Conservation (phyloP, 163 green algal species). For the Chlorella variabilis region DNA sequence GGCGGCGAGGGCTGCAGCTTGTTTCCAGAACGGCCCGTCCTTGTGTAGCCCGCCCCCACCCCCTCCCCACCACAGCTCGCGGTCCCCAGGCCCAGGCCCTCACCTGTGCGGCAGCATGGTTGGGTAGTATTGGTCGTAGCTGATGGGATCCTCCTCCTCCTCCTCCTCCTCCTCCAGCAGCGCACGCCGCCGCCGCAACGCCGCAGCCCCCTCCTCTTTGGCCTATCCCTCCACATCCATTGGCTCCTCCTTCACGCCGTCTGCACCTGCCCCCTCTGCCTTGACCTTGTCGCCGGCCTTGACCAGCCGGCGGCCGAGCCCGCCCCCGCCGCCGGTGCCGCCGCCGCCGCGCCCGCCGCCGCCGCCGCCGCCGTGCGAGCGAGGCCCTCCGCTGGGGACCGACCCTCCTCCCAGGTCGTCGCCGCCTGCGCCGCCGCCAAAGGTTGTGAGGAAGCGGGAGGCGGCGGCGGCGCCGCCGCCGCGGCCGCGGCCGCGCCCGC, state of each 20-base stretch:
- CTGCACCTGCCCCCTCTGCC: neutral
- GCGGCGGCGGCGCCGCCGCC: neutral
- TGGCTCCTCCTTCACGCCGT: neutral
- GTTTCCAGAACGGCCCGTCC: no score
- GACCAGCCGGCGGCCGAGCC: neutral
- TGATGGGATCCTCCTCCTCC: constrained; percentile 33
- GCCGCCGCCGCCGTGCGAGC: neutral
- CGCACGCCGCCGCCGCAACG: neutral
- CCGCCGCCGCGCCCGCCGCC: constrained; percentile 1
- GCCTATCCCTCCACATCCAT: neutral
- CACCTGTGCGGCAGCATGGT: constrained; percentile 58
- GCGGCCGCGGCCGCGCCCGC: constrained; percentile 7
- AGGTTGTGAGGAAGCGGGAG: constrained; percentile 11
- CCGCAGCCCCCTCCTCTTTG: neutral
- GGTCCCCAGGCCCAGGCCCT: no score
- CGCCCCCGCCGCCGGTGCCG: neutral
- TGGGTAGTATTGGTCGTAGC: constrained; percentile 74
- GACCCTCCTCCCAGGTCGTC: neutral
- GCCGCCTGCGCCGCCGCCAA: constrained; percentile 27
- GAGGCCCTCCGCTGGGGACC: neutral
- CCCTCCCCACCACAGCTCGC: no score
- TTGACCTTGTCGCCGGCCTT: neutral
- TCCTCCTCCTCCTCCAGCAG: neutral
- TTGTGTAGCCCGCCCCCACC: no score
- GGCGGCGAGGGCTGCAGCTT: no score